Evolutionary conservation across 2,329 filamentous ascomycete species (phyloP).

Genomic region (Aureobasidium melanogenum): DNA sequence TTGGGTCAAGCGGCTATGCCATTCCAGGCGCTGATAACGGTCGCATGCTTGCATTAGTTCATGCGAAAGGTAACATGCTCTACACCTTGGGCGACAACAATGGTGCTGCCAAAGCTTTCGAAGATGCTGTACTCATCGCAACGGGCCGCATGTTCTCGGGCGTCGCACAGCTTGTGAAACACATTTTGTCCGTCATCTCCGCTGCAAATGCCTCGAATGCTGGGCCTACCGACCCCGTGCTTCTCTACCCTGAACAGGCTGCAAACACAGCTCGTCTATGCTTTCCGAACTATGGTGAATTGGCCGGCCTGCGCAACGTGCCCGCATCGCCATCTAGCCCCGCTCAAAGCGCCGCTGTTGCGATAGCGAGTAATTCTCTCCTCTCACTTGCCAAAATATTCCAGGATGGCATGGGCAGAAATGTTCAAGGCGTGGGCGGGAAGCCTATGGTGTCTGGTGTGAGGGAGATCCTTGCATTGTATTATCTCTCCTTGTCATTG

Average conservation of each 20-base stretch:
- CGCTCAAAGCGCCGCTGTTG: constrained; percentile 69
- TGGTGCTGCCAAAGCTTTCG: constrained; percentile 78
- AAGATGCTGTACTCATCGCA: constrained; percentile 87
- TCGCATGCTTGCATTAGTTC: constrained; percentile 82
- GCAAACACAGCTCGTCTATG: constrained; percentile 74
- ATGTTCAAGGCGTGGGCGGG: constrained; percentile 35
- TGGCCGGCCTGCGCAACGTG: constrained; percentile 71
- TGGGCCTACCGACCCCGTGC: constrained; percentile 49
- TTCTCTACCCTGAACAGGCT: constrained; percentile 76
- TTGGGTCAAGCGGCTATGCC: constrained; percentile 73
- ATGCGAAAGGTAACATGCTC: constrained; percentile 97
- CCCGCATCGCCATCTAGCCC: constrained; percentile 48
- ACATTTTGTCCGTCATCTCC: constrained; percentile 62
- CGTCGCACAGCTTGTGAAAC: constrained; percentile 69
- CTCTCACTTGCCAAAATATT: constrained; percentile 95
- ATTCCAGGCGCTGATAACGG: constrained; percentile 84
- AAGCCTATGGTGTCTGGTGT: constrained; percentile 57
- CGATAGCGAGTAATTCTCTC: constrained; percentile 91
- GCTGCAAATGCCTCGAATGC: constrained; percentile 21
- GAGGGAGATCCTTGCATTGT: constrained; percentile 84
- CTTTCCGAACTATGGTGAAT: constrained; percentile 64
- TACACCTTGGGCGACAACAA: constrained; percentile 79
- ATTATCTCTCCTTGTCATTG: constrained; percentile 88
- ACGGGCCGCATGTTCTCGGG: constrained; percentile 60
- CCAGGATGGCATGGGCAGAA: constrained; percentile 85